phyloP scores from a whole-genome alignment of 257 asterid genomes.

The Nicotiana otophora region DNA sequence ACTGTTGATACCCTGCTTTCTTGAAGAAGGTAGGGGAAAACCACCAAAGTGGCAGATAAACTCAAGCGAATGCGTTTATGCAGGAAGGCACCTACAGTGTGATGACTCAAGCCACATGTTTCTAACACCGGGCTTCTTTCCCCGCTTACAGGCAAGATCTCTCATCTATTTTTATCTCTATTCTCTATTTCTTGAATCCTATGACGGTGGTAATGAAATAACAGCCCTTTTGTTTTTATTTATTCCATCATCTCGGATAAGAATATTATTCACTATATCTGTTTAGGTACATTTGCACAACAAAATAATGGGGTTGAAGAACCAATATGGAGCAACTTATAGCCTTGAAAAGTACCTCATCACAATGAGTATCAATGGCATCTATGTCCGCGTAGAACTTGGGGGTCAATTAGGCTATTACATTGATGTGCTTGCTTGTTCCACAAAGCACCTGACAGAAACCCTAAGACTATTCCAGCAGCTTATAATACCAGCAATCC shows the following conservation, averaged over 20 bases:
- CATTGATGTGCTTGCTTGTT: conserved; percentile 73
- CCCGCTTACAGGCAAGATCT: conserved; percentile 67
- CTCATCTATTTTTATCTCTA: background rate
- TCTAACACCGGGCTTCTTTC: conserved; percentile 73
- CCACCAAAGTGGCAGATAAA: conserved; percentile 57
- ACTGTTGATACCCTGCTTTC: conserved; percentile 48
- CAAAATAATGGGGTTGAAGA: conserved; percentile 53
- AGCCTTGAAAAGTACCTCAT: conserved; percentile 66
- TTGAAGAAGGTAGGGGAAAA: conserved; percentile 70
- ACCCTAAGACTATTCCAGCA: conserved; percentile 69
- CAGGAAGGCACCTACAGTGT: conserved; percentile 71
- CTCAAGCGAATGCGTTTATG: conserved; percentile 42
- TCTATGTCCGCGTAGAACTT: conserved; percentile 66
- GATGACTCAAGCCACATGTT: conserved; percentile 69
- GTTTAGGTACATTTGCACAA: conserved; percentile 72
- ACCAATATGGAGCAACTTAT: conserved; percentile 74
- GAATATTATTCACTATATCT: background rate
- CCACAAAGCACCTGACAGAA: conserved; percentile 67
- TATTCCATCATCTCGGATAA: background rate
- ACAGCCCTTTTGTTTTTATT: background rate
- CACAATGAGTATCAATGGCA: conserved; percentile 57
- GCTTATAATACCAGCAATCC: conserved; percentile 61
- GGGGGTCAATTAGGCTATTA: conserved; percentile 62
- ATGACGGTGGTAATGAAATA: background rate
- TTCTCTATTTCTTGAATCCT: background rate